phyloP scores from a whole-genome alignment of 2,329 filamentous ascomycete species.

The Xylaria hypoxylon region DNA sequence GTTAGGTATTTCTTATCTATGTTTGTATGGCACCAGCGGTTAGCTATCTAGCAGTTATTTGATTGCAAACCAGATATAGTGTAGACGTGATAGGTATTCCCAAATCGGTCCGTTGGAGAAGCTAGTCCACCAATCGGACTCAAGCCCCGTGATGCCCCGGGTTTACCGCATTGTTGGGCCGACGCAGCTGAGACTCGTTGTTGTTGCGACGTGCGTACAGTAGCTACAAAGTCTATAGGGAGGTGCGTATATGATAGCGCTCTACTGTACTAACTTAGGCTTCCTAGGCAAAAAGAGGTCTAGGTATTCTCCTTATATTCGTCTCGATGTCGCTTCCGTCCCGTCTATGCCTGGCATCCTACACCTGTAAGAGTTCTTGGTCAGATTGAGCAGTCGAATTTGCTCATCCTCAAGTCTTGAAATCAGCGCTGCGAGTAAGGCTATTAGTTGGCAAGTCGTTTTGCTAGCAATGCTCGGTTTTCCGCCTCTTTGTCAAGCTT shows the following conservation, averaged over 20 bases:
- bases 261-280: neutral
- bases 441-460: slow-evolving; percentile 6
- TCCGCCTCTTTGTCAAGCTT: slow-evolving; percentile 7
- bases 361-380: slow-evolving; percentile 5
- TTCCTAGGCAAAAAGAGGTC: slow-evolving; percentile 8
- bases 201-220: neutral
- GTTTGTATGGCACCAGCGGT: slow-evolving; percentile 22
- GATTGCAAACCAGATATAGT: slow-evolving; percentile 2
- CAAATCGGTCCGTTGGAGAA: slow-evolving; percentile 21
- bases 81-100: slow-evolving; percentile 24
- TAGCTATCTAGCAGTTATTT: slow-evolving; percentile 7
- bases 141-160: neutral
- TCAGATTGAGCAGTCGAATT: slow-evolving; percentile 5
- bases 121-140: slow-evolving; percentile 20
- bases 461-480: neutral
- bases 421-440: slow-evolving; percentile 13
- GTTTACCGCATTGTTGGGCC: neutral
- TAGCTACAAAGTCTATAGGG: neutral
- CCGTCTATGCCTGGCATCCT: slow-evolving; percentile 22
- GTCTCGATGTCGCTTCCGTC: slow-evolving; percentile 17
- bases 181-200: slow-evolving; percentile 1
- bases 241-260: neutral
- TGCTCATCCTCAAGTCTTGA: slow-evolving; percentile 10
- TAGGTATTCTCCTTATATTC: slow-evolving; percentile 20
- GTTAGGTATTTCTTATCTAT: slow-evolving; percentile 28